A percentile compares a stretch with the other conserved stretches of the same genome.
Conservation (phyloP, 306 rosid genomes). For the Pyrus betulifolia region DNA sequence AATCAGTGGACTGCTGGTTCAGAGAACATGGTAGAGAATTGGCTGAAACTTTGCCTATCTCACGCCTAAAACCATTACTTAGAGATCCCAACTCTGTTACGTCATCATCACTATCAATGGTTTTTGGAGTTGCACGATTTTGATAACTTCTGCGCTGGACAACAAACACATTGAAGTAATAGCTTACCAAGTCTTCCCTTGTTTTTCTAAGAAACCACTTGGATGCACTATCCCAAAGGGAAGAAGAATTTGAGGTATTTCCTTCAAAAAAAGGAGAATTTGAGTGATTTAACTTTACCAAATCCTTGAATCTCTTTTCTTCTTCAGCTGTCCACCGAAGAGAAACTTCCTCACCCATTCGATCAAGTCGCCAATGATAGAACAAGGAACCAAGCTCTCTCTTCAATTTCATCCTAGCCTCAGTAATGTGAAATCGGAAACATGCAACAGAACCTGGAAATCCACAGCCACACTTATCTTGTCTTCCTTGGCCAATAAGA, state of each 20-base stretch:
- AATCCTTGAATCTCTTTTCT: slow-evolving; percentile 57
- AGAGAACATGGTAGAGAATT: slow-evolving; percentile 31
- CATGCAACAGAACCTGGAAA: slow-evolving; percentile 65
- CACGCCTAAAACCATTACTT: slow-evolving; percentile 47
- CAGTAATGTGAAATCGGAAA: slow-evolving; percentile 76
- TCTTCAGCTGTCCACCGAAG: slow-evolving; percentile 74
- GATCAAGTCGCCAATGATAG: slow-evolving; percentile 61
- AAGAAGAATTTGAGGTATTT: background rate
- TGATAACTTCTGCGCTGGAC: slow-evolving; percentile 70
- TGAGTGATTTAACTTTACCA: slow-evolving; percentile 24
- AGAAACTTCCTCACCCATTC: slow-evolving; percentile 82
- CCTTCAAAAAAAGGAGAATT: background rate
- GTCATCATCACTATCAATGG: slow-evolving; percentile 74
- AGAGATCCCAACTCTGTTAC: slow-evolving; percentile 61
- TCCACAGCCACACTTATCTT: slow-evolving; percentile 43
- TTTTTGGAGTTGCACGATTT: slow-evolving; percentile 61
- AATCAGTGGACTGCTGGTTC: slow-evolving; percentile 49
- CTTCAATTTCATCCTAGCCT: slow-evolving; percentile 64
- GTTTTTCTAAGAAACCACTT: slow-evolving; percentile 50
- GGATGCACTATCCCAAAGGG: slow-evolving; percentile 30
- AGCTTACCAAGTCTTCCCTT: slow-evolving; percentile 53
- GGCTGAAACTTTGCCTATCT: slow-evolving; percentile 27
- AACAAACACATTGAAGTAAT: slow-evolving; percentile 75
- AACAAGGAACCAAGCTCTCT: slow-evolving; percentile 59
- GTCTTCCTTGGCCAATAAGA: slow-evolving; percentile 45